Conservation (phyloP, 2,329 filamentous ascomycete species). For the Fusarium agapanthi region DNA sequence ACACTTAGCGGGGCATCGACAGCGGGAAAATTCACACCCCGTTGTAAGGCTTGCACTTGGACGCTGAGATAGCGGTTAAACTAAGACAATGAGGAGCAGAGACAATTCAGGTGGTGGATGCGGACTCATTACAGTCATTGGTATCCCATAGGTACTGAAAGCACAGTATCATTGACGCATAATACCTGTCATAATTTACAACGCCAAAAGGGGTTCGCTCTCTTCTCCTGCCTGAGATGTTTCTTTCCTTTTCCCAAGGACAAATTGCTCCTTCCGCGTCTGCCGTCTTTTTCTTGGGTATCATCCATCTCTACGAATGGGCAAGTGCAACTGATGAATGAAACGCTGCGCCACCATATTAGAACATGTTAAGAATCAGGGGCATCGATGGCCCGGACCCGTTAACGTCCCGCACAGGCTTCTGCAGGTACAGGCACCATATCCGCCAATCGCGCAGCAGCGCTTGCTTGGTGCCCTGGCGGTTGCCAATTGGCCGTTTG, state of each 20-base stretch:
- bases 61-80: constrained; percentile 10
- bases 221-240: constrained; percentile 7
- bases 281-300: constrained; percentile 23
- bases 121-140: background rate
- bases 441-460: constrained; percentile 31
- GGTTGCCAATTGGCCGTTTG: background rate
- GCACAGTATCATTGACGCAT: background rate
- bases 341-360: constrained; percentile 43
- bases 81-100: background rate
- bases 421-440: constrained; percentile 37
- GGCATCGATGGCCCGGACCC: constrained; percentile 16
- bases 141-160: background rate
- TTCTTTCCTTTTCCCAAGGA: constrained; percentile 13
- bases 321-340: constrained; percentile 33
- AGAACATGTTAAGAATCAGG: constrained; percentile 27
- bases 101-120: constrained; percentile 5
- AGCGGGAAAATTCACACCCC: background rate
- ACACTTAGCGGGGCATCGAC: constrained; percentile 8
- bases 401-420: constrained; percentile 7
- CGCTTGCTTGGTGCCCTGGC: constrained; percentile 14
- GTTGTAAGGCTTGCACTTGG: constrained; percentile 12
- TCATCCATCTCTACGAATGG: constrained; percentile 28
- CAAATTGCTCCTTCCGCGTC: constrained; percentile 13
- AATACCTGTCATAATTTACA: constrained; percentile 6
- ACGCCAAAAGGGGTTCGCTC: constrained; percentile 2